These are phyloP conservation scores for Aspergillus bridgeri DNA, from an alignment of 495 filamentous ascomycete genomes.

Conservation along the genomic window DNA sequence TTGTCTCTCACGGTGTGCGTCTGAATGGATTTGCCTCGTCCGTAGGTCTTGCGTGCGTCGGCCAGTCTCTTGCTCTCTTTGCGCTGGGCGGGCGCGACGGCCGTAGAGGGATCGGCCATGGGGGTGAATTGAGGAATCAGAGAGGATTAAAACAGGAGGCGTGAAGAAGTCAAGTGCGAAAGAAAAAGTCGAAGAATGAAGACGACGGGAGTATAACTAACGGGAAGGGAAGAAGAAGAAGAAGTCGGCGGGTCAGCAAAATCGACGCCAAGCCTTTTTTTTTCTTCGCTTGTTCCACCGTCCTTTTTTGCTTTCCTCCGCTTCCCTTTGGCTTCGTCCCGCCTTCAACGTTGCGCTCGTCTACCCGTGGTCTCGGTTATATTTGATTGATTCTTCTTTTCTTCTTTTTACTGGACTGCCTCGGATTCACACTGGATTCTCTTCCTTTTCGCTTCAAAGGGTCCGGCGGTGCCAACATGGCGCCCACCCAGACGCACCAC, in stretches of 20 bases:
- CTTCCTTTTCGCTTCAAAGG: constrained; percentile 89
- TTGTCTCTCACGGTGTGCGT: constrained; percentile 68
- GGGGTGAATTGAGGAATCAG: constrained; percentile 2
- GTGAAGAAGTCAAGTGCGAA: no score
- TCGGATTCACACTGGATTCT: constrained; percentile 50
- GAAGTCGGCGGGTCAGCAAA: constrained; percentile 18
- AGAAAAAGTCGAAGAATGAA: no score
- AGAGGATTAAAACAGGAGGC: no score
- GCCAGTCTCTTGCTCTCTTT: constrained; percentile 38
- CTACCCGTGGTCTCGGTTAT: constrained; percentile 13
- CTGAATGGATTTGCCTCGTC: constrained; percentile 68
- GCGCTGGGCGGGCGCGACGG: constrained; percentile 29
- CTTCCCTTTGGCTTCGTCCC: not conserved
- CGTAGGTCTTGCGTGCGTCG: constrained; percentile 78
- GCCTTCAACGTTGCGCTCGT: not conserved
- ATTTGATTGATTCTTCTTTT: no score
- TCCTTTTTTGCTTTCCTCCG: constrained; percentile 1
- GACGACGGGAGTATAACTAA: not conserved
- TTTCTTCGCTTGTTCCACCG: constrained; percentile 8
- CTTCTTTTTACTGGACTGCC: no score
- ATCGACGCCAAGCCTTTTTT: constrained; percentile 32
- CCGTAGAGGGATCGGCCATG: constrained; percentile 30
- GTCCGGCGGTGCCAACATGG: constrained; percentile 57
- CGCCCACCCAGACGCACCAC: constrained; percentile 61
- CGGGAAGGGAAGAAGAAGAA: constrained; percentile 1